Percentiles rank a stretch among this genome's conserved stretches.
Evolutionary conservation across 352 stramenopile genomes (phyloP).

Genomic region (Pythium utonaiense): DNA sequence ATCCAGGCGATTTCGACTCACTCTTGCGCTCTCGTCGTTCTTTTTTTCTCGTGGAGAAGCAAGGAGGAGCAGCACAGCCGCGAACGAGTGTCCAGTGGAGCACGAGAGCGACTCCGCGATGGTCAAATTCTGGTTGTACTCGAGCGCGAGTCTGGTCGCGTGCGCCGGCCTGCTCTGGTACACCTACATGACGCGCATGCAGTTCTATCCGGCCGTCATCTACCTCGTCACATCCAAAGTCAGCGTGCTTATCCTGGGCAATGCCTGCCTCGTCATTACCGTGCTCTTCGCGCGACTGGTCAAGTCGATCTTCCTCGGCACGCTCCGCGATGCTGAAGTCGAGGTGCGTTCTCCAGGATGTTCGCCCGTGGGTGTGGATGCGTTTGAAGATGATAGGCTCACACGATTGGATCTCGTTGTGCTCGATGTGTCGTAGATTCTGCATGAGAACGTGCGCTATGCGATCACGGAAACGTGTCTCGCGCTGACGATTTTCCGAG

Average conservation of each 20-base stretch:
- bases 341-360: too few species aligned
- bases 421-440: slow-evolving; percentile 45
- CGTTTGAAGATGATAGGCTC: neutral
- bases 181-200: slow-evolving; percentile 92
- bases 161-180: slow-evolving; percentile 89
- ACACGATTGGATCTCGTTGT: neutral
- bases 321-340: slow-evolving; percentile 78
- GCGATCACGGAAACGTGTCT: slow-evolving; percentile 98
- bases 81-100: neutral
- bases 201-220: slow-evolving; percentile 97
- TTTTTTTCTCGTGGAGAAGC: slow-evolving; percentile 8
- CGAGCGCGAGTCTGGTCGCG: slow-evolving; percentile 73
- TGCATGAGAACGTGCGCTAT: slow-evolving; percentile 96
- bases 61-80: neutral
- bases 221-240: slow-evolving; percentile 97
- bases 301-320: slow-evolving; percentile 85
- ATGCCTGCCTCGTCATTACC: slow-evolving; percentile 89
- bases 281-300: slow-evolving; percentile 79
- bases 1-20: slow-evolving; percentile 1
- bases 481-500: slow-evolving; percentile 98
- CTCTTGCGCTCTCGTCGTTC: slow-evolving; percentile 7
- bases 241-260: slow-evolving; percentile 94
- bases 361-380: too few species aligned
- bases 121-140: slow-evolving; percentile 90
- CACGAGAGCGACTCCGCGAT: slow-evolving; percentile 11